Evolutionary conservation across 352 stramenopile genomes (phyloP).

Genomic region (Albugo candida): DNA sequence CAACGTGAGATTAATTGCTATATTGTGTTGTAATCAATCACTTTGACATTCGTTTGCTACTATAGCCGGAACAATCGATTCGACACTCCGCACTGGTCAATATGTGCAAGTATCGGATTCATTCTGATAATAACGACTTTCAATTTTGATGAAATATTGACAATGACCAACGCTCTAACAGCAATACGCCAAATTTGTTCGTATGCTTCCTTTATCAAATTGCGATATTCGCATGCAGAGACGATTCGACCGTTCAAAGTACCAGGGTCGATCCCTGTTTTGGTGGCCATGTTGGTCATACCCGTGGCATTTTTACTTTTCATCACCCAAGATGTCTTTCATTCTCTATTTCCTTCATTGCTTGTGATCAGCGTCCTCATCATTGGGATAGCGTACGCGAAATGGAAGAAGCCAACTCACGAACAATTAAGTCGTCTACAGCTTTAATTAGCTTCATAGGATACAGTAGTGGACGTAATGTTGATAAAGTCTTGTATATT

Average conservation of each 20-base stretch:
- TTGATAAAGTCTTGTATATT: too few species aligned
- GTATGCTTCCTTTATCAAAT: slow-evolving; percentile 76
- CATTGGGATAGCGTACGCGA: not conserved
- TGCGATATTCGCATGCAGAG: slow-evolving; percentile 34
- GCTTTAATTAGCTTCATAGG: too few species aligned
- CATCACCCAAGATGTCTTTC: not conserved
- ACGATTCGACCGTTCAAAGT: slow-evolving; percentile 5
- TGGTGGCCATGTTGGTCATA: not conserved
- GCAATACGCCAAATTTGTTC: slow-evolving; percentile 72
- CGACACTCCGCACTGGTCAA: slow-evolving; percentile 26
- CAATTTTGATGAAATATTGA: slow-evolving; percentile 56
- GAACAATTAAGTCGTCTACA: too few species aligned
- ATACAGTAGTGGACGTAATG: too few species aligned
- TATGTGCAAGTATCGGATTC: slow-evolving; percentile 21
- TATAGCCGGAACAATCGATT: slow-evolving; percentile 26
- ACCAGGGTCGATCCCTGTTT: not conserved
- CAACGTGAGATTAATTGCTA: slow-evolving; percentile 46
- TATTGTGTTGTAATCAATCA: slow-evolving; percentile 14
- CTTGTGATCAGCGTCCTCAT: not conserved
- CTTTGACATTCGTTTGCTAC: slow-evolving; percentile 12
- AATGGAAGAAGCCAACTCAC: not conserved
- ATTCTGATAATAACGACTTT: slow-evolving; percentile 32
- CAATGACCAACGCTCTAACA: slow-evolving; percentile 83
- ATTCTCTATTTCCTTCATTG: not conserved
- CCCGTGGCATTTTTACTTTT: not conserved